Percentiles rank a stretch among this genome's conserved stretches.
Evolutionary conservation across 805 yeast species (phyloP).

Genomic region (Tetrapisispora pingtungensis): DNA sequence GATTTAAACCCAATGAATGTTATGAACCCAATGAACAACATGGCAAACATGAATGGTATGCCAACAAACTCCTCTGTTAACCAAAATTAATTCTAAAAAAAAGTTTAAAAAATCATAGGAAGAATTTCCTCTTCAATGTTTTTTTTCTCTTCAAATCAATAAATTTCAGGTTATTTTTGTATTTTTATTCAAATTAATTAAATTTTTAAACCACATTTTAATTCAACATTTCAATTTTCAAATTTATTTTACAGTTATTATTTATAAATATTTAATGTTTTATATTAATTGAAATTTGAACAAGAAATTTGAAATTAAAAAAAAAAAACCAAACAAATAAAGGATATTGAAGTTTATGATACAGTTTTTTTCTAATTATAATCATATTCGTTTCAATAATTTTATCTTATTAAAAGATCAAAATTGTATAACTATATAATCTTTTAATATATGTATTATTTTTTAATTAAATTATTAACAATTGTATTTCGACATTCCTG

Average conservation of each 20-base stretch:
- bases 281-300: too few relatives aligned
- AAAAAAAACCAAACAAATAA: background rate
- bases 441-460: conserved; percentile 2
- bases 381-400: background rate
- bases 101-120: too few relatives aligned
- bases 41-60: conserved; percentile 1
- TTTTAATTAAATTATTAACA: conserved; percentile 2
- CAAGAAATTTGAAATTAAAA: too few relatives aligned
- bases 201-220: background rate
- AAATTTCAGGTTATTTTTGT: background rate
- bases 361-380: background rate
- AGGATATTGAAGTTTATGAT: background rate
- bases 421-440: background rate
- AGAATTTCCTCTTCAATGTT: too few relatives aligned
- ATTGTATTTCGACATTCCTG: background rate
- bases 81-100: background rate
- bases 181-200: conserved; percentile 1
- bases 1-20: conserved; percentile 2
- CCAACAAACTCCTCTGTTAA: conserved; percentile 1
- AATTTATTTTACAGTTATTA: too few relatives aligned
- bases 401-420: background rate
- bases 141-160: too few relatives aligned
- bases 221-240: conserved; percentile 1
- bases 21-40: conserved; percentile 2
- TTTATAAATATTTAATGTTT: too few relatives aligned